Base-by-base conservation (phyloP, 78 protist species). In the Dictyostelium purpureum region DNA sequence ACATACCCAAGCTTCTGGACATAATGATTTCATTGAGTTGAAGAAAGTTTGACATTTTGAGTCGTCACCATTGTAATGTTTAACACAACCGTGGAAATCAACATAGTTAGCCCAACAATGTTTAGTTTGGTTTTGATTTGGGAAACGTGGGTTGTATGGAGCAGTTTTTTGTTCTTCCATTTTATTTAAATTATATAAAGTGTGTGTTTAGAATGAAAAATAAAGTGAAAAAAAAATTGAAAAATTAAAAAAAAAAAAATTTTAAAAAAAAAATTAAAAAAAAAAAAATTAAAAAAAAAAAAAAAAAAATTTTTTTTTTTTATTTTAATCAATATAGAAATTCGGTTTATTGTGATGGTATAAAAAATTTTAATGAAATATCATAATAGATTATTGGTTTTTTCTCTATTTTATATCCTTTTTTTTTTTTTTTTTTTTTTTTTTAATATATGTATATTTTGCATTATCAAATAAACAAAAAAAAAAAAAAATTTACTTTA, bases 121-220 rank as follows among this genome's bases (percentile, higher is more conserved):
- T 63, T 77, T 80, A 47, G 95, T 91, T 71, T 91, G 95, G 76
- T 81, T 91, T 49, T 65, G 70, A 35, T 91, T 82, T 65, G 95
- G 95, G 90, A 91, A 91, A 54, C 95, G 57, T 73, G 95, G 95
- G 83, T 91, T 80, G 91, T 75, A 91, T 81, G 78, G 89, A 10
- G 90, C 95, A 26, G 95, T 88, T 33, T 61, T 31, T 59, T 45
- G 35, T 35, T 24, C 47, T 33, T 65, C 42, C 79, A 49, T 33
- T 59, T 16, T 79, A 59, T 59, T 14, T 49, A 24, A 31, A 54
- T 51, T 1, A 21, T 9, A 24, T 4, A 54, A 59, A 54, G 43
- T 78, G 87, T 28, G 56, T 77, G 85, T 52, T 3, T 78, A 73
- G n/a, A 47, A 47, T 47, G 12, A 47, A 47, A 47, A 47, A 47